phyloP scores from a whole-genome alignment of 768 basidiomycete species.

The Tulasnella sp. region DNA sequence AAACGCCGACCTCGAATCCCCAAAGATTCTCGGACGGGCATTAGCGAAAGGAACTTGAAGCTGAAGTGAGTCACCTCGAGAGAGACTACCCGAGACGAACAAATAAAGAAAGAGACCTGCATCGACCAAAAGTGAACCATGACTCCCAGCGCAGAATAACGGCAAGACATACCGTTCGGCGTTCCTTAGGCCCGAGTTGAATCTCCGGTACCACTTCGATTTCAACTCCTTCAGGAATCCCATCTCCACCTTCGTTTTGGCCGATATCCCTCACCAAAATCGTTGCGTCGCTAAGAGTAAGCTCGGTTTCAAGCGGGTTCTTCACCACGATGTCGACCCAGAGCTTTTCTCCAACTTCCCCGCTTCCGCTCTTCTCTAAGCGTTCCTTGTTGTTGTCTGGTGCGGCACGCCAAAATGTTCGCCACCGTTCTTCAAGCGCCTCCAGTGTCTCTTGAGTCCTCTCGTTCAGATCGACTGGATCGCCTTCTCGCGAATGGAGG shows the following conservation, averaged over 20 bases:
- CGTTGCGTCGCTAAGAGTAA: constrained; percentile 58
- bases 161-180: constrained; percentile 45
- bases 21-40: constrained; percentile 60
- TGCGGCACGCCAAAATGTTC: constrained; percentile 43
- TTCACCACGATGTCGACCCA: constrained; percentile 64
- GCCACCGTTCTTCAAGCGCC: constrained; percentile 59
- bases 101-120: constrained; percentile 7
- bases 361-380: constrained; percentile 50
- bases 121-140: background rate
- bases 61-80: constrained; percentile 50
- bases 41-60: constrained; percentile 65
- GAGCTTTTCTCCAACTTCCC: constrained; percentile 60
- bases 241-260: constrained; percentile 31
- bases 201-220: constrained; percentile 58
- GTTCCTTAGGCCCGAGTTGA: constrained; percentile 53
- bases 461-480: constrained; percentile 29
- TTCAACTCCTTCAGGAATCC: constrained; percentile 38
- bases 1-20: constrained; percentile 65
- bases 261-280: constrained; percentile 36
- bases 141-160: background rate
- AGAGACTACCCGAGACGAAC: constrained; percentile 27
- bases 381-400: constrained; percentile 41
- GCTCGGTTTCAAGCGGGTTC: constrained; percentile 68
- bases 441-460: constrained; percentile 41
- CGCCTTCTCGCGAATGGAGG: constrained; percentile 36